Base-by-base conservation (phyloP, 306 rosid genomes). In the Benincasa hispida region DNA sequence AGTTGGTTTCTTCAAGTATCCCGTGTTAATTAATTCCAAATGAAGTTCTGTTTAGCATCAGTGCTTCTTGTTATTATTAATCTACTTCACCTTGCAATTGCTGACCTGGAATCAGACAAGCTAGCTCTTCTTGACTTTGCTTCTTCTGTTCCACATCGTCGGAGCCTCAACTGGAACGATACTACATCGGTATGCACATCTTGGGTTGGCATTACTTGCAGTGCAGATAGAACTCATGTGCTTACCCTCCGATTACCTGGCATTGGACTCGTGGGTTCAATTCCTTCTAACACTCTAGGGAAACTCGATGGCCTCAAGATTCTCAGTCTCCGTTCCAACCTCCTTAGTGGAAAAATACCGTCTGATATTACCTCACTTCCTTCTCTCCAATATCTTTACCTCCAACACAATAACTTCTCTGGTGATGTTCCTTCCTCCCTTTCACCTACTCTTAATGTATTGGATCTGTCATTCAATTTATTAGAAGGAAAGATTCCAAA, bases 291-390 rank as follows among this genome's bases (percentile, higher is more conserved):
- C 70, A 93, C 98, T 34, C 86, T 93, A 3, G 91, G 97, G 69
- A 91, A 81, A 86, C 96, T 93, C 22, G 90, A 86, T 79, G 89
- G 87, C 22, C 97, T 91, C 24, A 81, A 56, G 60, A 51, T 24
- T 61, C 93, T 93, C 72, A 93, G 98, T 83, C 97, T 93, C 41
- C 88, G 96, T 7, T 93, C 96, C 63, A 93, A 93, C 84, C 89
- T 83, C 55, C 97, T 93, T 45, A 74, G 10, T 30, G 98, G 98
- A 70, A 79, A 47, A 73, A 82, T 93, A 14, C 97, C 96, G 24
- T 74, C 83, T 7, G 98, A 93, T 78, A 72, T 93, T 79, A 80
- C 94, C 78, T 91, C 96, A 58, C 94, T 93, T 77, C 91, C 96
- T 51, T 82, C 92, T 60, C 96, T 93, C 58, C 89, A 83, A 51